Evolutionary conservation across 768 basidiomycete genomes (phyloP).

Genomic region (Suillus cothurnatus): DNA sequence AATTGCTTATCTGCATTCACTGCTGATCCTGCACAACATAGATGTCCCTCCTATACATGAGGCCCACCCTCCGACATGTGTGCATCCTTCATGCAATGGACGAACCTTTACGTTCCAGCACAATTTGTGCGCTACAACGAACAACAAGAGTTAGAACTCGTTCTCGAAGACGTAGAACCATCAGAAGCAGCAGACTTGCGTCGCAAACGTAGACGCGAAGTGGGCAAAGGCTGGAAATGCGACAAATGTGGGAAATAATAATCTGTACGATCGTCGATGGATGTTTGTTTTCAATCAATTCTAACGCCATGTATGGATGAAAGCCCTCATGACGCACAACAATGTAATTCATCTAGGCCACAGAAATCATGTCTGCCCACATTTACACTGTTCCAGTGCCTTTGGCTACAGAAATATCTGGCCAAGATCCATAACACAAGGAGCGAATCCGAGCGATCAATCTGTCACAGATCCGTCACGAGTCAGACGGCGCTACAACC

Average conservation of each 20-base stretch:
- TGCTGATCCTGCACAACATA: conserved; percentile 59
- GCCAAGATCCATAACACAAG: conserved; percentile 48
- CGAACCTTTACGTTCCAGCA: conserved; percentile 60
- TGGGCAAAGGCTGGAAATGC: conserved; percentile 81
- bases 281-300: background rate
- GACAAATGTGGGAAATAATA: conserved; percentile 79
- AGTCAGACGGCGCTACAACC: conserved; percentile 31
- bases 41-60: conserved; percentile 78
- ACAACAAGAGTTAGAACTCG: conserved; percentile 59
- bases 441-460: conserved; percentile 12
- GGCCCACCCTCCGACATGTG: conserved; percentile 83
- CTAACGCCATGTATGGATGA: conserved; percentile 55
- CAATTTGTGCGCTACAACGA: conserved; percentile 65
- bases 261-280: conserved; percentile 53
- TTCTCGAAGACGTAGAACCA: conserved; percentile 39
- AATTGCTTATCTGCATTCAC: conserved; percentile 48
- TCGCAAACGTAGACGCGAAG: conserved; percentile 58
- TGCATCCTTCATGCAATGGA: conserved; percentile 58
- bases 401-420: conserved; percentile 88
- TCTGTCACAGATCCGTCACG: conserved; percentile 4
- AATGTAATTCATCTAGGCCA: conserved; percentile 73
- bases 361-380: conserved; percentile 70
- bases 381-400: conserved; percentile 56
- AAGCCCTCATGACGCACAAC: conserved; percentile 68
- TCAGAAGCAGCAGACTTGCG: conserved; percentile 34